Evolutionary conservation across 495 filamentous ascomycete species (phyloP), one percentile per base, ranked within the genome.

Genomic region (Chaetomium tenue): DNA sequence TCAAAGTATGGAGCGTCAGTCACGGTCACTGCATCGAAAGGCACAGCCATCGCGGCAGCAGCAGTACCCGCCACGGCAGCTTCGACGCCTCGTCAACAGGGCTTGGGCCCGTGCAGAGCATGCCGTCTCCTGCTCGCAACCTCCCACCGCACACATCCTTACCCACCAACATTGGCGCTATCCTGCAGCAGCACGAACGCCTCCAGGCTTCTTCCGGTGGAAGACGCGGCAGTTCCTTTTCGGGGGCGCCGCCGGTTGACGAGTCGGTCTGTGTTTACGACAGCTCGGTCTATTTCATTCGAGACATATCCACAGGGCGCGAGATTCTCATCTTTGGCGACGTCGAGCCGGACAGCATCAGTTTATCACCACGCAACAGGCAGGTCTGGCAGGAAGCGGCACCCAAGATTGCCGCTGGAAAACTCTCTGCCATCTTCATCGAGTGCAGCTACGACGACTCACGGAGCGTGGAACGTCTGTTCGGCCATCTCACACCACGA

Each of bases 251-350:
- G 40, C 63, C 67, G 50, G 22, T 57, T 40, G 61, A 70, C 30
- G 82, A 82, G 65, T 72, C 78, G 18, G 72, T 68, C 53, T 93
- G 86, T 57, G 86, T 89, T 0, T 84, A 86, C 53, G 92, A 98
- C 72, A 93, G 89, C 72, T 91, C 91, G 3, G 94, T 90, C 0
- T 98, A 90, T 74, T 97, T 98, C 75, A 86, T 98, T 65, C 89
- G 90, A 18, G 87, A 92, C 59, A 79, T 87, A 20, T 64, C 75
- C 0, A 88, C 85, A 0, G 84, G 87, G 2, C 80, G 80, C 48
- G 92, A 97, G 76, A 84, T 97, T 26, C 85, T 98, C 51, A 88
- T 98, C 62, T 98, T 96, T 72, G 94, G 94, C 47, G 94, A 98
- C 69, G 88, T 98, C 42, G 94, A 98, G 71, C 93, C 94, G 11